A percentile compares a stretch with the other conserved stretches of the same genome.
Conservation (phyloP, 495 filamentous ascomycete genomes). For the Xylona heveae region DNA sequence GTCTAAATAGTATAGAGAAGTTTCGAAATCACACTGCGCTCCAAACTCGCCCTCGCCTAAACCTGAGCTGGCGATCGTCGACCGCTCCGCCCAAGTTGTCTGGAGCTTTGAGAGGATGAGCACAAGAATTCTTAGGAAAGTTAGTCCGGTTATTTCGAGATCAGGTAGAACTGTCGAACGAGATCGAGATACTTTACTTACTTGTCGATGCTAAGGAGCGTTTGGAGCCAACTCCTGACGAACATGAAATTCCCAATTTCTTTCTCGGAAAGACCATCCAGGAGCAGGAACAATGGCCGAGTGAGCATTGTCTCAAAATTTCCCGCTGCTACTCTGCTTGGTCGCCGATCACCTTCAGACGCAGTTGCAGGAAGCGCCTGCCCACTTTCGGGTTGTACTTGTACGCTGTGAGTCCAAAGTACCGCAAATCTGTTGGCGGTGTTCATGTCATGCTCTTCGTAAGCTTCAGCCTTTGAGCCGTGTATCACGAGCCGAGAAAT, state of each 20-base stretch:
- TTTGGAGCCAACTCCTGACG: slow-evolving; percentile 65
- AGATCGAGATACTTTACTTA: too few species aligned
- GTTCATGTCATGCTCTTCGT: not conserved
- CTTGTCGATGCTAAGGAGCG: slow-evolving; percentile 42
- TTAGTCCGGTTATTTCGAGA: too few species aligned
- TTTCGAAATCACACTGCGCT: too few species aligned
- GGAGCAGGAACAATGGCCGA: slow-evolving; percentile 58
- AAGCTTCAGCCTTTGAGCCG: slow-evolving; percentile 21
- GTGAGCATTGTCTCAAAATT: slow-evolving; percentile 49
- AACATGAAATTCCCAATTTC: slow-evolving; percentile 52
- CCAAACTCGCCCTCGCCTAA: too few species aligned
- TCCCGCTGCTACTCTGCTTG: slow-evolving; percentile 3
- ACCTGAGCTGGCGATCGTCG: too few species aligned
- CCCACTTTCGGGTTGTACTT: slow-evolving; percentile 7
- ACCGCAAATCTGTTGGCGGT: slow-evolving; percentile 8
- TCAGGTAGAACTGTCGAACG: too few species aligned
- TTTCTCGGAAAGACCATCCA: slow-evolving; percentile 60
- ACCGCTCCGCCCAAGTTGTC: too few species aligned
- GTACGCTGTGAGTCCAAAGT: slow-evolving; percentile 17
- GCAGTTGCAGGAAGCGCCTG: too few species aligned
- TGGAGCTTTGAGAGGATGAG: too few species aligned
- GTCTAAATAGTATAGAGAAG: too few species aligned
- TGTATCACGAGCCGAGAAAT: slow-evolving; percentile 54
- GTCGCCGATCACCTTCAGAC: too few species aligned
- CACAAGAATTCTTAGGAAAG: too few species aligned